Evolutionary conservation across 441 rosid genomes (phyloP), one percentile per base, ranked within the genome.

Genomic region (Manihot esculenta): DNA sequence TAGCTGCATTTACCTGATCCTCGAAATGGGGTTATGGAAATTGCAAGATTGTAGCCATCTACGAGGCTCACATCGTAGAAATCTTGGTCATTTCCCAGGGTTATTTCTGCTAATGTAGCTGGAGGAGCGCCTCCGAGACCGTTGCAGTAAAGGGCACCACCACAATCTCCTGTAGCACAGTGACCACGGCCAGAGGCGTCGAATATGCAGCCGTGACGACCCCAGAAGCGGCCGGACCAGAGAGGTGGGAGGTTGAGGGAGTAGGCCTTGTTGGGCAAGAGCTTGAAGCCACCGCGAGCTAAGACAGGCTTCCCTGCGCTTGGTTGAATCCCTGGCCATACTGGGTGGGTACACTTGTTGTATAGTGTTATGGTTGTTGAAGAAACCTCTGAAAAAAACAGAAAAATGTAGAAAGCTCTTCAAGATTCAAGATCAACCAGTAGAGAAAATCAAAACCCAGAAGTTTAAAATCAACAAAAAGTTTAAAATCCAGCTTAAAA

Each of bases 201-300:
- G 53, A 94, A 94, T 62, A 83, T 63, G 80, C 99, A 94, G 62
- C 94, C 95, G 60, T 92, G 97, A 42, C 97, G 90, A 42, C 97
- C 99, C 97, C 97, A 92, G 81, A 94, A 86, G 14, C 99, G 97
- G 60, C 99, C 97, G 0, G 97, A 90, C 99, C 97, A 94, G 12
- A 92, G 90, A 0, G 95, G 60, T 0, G 97, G 99, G 62, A 94
- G 87, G 3, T 68, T 82, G 30, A 92, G 74, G 53, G 90, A 50
- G 85, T 76, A 77, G 60, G 91, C 88, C 75, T 75, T 87, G 79
- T 84, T 87, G 1, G 89, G 86, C 10, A 80, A 81, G 17, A 92
- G 97, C 78, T 82, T 81, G 80, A 94, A 89, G 5, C 99, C 99
- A 0, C 99, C 99, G 0, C 84, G 86, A 35, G 97, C 96, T 6